Evolutionary conservation across 176 grass and related monocot genomes (phyloP).

Genomic region (Aegilops sharonensis): DNA sequence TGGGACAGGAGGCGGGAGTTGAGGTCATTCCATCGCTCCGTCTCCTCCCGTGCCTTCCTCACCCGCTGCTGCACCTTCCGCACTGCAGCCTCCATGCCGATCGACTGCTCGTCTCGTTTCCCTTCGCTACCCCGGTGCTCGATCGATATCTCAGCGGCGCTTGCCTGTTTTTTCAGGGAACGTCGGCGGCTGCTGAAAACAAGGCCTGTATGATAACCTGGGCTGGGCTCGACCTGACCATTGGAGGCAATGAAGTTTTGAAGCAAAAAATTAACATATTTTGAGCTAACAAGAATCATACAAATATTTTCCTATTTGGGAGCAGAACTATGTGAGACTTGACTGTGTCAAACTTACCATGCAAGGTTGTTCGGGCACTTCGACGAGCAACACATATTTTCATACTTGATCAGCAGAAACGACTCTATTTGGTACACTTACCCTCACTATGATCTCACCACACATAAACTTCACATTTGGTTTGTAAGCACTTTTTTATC

Average conservation of each 20-base stretch:
- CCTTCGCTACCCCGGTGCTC: not conserved
- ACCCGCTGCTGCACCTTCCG: constrained; percentile 71
- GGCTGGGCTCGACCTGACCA: too few species aligned
- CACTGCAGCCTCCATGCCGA: constrained; percentile 43
- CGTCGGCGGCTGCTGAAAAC: too few species aligned
- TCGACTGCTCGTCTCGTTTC: not conserved
- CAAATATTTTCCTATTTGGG: too few species aligned
- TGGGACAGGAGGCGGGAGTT: constrained; percentile 46
- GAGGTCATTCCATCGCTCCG: constrained; percentile 61
- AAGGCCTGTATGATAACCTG: too few species aligned
- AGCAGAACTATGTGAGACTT: not conserved
- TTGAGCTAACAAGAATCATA: too few species aligned
- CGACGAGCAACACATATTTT: too few species aligned
- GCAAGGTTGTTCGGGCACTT: too few species aligned
- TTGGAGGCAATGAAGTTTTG: too few species aligned
- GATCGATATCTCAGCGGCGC: not conserved
- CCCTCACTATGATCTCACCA: not conserved
- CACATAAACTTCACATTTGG: not conserved
- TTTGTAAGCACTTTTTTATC: not conserved
- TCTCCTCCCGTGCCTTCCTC: constrained; percentile 49
- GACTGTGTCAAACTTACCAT: not conserved
- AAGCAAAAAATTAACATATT: too few species aligned
- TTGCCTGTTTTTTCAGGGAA: not conserved
- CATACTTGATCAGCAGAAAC: too few species aligned
- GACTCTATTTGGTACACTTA: not conserved